Conservation (phyloP, 257 asterid genomes). For the Primulina eburnea region DNA sequence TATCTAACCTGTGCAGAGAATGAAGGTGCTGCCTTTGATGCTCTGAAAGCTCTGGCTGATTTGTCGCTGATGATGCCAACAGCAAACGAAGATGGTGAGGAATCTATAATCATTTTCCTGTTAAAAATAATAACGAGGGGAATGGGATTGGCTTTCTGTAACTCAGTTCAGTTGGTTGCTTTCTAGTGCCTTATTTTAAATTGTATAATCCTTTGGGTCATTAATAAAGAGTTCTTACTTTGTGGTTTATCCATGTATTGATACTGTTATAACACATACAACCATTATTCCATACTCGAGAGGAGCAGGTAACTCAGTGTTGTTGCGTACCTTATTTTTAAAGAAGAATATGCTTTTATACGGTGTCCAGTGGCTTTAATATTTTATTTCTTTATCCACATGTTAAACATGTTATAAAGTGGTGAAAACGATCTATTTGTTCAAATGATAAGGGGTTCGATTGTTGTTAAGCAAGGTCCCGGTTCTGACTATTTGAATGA, state of each 20-base stretch:
- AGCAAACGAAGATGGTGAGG: conserved; percentile 73
- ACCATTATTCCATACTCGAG: background rate
- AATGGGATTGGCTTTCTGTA: background rate
- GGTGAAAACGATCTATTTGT: conserved; percentile 12
- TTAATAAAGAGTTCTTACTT: background rate
- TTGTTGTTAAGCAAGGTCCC: too few species aligned
- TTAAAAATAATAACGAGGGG: background rate
- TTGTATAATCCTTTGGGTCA: background rate
- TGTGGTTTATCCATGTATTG: background rate
- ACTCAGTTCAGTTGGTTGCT: background rate
- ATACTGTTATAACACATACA: background rate
- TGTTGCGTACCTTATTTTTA: background rate
- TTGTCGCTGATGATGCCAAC: conserved; percentile 76
- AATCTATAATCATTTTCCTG: conserved; percentile 18
- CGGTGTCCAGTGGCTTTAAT: background rate
- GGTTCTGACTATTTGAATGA: background rate
- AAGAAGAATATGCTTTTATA: background rate
- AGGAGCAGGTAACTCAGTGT: background rate
- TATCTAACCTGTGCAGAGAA: conserved; percentile 42
- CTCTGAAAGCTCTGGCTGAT: conserved; percentile 84
- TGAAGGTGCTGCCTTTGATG: conserved; percentile 69
- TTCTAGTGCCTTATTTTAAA: background rate
- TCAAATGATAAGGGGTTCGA: background rate
- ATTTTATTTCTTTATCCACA: conserved; percentile 12
- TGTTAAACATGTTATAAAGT: conserved; percentile 15